These are phyloP conservation scores for Solanum pimpinellifolium DNA, from an alignment of 257 asterid species.

Conservation along the genomic window DNA sequence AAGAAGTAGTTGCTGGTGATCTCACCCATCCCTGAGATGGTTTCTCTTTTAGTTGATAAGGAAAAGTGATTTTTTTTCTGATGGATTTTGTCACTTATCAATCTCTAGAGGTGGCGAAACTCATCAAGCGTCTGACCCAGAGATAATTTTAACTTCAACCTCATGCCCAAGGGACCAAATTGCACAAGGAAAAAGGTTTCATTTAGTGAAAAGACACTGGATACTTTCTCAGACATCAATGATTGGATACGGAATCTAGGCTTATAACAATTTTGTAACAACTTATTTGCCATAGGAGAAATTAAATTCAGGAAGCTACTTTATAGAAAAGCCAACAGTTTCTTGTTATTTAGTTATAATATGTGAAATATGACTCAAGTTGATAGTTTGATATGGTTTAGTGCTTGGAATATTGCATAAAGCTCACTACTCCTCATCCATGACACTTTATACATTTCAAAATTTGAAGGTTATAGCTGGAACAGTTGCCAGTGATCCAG, in stretches of 20 bases:
- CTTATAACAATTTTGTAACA: background rate
- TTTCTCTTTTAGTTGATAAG: background rate
- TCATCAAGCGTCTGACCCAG: background rate
- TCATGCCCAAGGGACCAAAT: background rate
- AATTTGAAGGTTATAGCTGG: conserved; percentile 81
- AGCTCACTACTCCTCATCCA: background rate
- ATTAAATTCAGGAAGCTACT: background rate
- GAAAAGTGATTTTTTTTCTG: background rate
- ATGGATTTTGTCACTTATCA: background rate
- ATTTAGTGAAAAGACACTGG: background rate
- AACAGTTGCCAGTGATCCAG: conserved; percentile 73
- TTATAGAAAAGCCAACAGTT: background rate
- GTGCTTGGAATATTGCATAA: background rate
- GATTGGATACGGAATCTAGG: background rate
- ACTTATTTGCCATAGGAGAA: background rate
- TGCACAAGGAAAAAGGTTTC: background rate
- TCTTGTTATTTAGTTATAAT: background rate
- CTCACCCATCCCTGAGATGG: background rate
- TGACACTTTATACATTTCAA: background rate
- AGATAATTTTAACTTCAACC: background rate
- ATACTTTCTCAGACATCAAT: background rate
- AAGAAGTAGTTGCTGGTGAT: background rate
- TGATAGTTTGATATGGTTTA: background rate
- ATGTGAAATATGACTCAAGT: background rate
- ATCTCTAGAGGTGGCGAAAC: background rate